A percentile compares a stretch with the other conserved stretches of the same genome.
Evolutionary conservation across 2,329 filamentous ascomycete genomes (phyloP).

Genomic region (Emergomyces orientalis): DNA sequence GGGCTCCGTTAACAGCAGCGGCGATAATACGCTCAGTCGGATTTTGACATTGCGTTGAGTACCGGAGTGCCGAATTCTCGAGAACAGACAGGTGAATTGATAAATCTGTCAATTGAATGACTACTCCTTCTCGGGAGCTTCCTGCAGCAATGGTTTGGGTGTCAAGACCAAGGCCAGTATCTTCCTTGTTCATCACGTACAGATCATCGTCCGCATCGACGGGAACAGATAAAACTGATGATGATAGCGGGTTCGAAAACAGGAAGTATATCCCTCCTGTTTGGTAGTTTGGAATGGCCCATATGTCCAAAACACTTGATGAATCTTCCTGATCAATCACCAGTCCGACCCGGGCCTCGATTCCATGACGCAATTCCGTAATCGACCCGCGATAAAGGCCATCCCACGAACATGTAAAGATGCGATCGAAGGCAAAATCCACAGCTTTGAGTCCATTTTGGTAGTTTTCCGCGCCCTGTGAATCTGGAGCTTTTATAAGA

Average conservation of each 20-base stretch:
- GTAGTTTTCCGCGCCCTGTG: slow-evolving; percentile 11
- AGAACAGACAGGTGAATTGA: slow-evolving; percentile 27
- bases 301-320: slow-evolving; percentile 34
- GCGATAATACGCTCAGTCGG: slow-evolving; percentile 21
- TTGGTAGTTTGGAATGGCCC: slow-evolving; percentile 32
- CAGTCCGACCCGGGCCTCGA: slow-evolving; percentile 56
- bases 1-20: slow-evolving; percentile 24
- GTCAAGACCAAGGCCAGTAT: slow-evolving; percentile 33
- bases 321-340: slow-evolving; percentile 34
- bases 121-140: slow-evolving; percentile 24
- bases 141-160: slow-evolving; percentile 38
- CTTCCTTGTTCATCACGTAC: slow-evolving; percentile 30
- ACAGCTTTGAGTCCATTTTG: slow-evolving; percentile 12
- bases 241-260: slow-evolving; percentile 35
- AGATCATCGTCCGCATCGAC: slow-evolving; percentile 31
- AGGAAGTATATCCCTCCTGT: slow-evolving; percentile 32
- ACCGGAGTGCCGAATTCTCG: slow-evolving; percentile 16
- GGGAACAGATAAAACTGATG: slow-evolving; percentile 31
- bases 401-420: slow-evolving; percentile 60
- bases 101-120: slow-evolving; percentile 37
- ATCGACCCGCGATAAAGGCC: slow-evolving; percentile 51
- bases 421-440: slow-evolving; percentile 40
- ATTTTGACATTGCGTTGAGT: slow-evolving; percentile 18
- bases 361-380: slow-evolving; percentile 59
- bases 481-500: slow-evolving; percentile 22